Percentiles rank a stretch among this genome's conserved stretches.
Conservation (phyloP, 805 yeast genomes). For the Huiozyma naganishii region DNA sequence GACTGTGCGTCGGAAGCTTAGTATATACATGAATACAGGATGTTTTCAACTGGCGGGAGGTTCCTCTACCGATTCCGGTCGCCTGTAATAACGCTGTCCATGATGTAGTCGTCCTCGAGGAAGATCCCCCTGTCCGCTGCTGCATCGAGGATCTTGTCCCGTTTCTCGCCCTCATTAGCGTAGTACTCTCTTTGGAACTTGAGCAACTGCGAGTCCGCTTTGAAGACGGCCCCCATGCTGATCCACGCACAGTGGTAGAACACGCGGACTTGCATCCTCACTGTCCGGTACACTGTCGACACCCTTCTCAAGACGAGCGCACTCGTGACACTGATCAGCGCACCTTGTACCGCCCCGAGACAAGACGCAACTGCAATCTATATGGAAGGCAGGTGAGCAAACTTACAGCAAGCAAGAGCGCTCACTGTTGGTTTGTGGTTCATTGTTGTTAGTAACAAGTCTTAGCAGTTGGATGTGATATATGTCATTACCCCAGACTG, state of each 20-base stretch:
- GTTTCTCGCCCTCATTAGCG: constrained; percentile 26
- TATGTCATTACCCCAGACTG: no score
- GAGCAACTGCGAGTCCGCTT: constrained; percentile 33
- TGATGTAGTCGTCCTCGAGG: constrained; percentile 24
- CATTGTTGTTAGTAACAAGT: constrained; percentile 5
- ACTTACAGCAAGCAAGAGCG: background rate
- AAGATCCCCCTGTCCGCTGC: constrained; percentile 38
- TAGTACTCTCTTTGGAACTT: constrained; percentile 28
- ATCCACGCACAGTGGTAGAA: constrained; percentile 35
- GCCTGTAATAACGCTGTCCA: background rate
- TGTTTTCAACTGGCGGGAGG: background rate
- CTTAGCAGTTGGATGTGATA: background rate
- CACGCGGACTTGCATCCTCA: constrained; percentile 32
- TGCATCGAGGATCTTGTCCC: constrained; percentile 30
- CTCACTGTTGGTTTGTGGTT: no score
- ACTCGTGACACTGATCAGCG: constrained; percentile 28
- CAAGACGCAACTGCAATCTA: constrained; percentile 30
- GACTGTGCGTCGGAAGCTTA: background rate
- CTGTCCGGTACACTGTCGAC: constrained; percentile 29
- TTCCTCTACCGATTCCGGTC: background rate
- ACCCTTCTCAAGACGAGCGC: constrained; percentile 27
- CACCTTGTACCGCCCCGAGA: constrained; percentile 35
- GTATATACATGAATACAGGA: background rate
- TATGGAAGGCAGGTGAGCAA: background rate
- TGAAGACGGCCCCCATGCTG: constrained; percentile 32